Conservation (phyloP, 1,284 basidiomycete genomes). For the Porogramme epimiltina region DNA sequence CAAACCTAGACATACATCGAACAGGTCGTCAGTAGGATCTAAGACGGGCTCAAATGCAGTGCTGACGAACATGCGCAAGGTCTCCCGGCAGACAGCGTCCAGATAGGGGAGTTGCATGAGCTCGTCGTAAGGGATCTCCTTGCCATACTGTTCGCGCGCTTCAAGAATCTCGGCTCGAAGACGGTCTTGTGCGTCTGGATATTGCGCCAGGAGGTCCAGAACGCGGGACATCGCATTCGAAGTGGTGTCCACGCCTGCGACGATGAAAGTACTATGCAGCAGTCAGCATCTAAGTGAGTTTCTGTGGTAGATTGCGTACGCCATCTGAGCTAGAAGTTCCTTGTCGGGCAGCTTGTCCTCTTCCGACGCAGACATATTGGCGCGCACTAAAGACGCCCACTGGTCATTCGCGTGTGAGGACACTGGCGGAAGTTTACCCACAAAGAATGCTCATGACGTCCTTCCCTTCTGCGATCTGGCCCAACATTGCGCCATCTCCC, state of each 20-base stretch:
- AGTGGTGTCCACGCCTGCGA: slow-evolving; percentile 33
- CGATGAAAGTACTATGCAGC: slow-evolving; percentile 22
- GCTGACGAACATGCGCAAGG: slow-evolving; percentile 19
- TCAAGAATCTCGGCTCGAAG: slow-evolving; percentile 26
- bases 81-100: slow-evolving; percentile 35
- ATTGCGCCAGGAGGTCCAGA: slow-evolving; percentile 22
- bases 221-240: slow-evolving; percentile 30
- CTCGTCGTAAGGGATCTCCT: slow-evolving; percentile 28
- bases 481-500: slow-evolving; percentile 21
- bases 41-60: too few relatives aligned
- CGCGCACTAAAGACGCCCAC: slow-evolving; percentile 29
- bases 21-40: too few relatives aligned
- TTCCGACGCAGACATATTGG: slow-evolving; percentile 24
- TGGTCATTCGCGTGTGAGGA: too few relatives aligned
- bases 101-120: slow-evolving; percentile 31
- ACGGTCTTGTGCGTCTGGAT: slow-evolving; percentile 11
- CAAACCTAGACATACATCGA: background rate
- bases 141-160: slow-evolving; percentile 29
- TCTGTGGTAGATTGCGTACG: slow-evolving; percentile 9
- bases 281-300: background rate
- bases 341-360: slow-evolving; percentile 14
- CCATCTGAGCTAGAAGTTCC: slow-evolving; percentile 29
- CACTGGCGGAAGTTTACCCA: slow-evolving; percentile 16
- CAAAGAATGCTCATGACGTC: slow-evolving; percentile 46
- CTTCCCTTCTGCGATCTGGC: slow-evolving; percentile 39